phyloP scores from a whole-genome alignment of 768 basidiomycete species.

The Nidula microcarpa region DNA sequence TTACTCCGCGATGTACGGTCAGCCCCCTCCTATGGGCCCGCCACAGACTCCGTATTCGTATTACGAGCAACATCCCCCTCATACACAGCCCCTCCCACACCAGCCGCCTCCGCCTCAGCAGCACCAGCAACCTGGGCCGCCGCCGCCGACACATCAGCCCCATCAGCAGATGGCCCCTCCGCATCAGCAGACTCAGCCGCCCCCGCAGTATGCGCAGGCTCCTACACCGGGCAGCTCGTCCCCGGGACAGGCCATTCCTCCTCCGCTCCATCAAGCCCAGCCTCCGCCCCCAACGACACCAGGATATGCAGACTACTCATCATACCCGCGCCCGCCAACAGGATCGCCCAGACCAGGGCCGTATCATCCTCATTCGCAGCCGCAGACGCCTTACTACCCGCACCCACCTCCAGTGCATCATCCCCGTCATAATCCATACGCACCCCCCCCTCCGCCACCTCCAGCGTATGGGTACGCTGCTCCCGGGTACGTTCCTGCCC shows the following conservation, averaged over 20 bases:
- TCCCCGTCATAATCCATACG: conserved; percentile 1
- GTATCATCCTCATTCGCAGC: conserved; percentile 11
- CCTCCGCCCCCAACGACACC: conserved; percentile 1
- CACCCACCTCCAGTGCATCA: conserved; percentile 6
- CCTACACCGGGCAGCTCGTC: conserved; percentile 6
- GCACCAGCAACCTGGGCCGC: conserved; percentile 15
- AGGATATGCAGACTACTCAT: conserved; percentile 2
- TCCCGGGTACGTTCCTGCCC: neutral
- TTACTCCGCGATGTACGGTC: conserved; percentile 21
- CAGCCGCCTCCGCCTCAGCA: conserved; percentile 10
- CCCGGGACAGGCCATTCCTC: conserved; percentile 5
- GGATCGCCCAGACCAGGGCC: conserved; percentile 7
- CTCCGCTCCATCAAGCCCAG: conserved; percentile 6
- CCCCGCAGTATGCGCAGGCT: conserved; percentile 12
- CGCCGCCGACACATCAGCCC: conserved; percentile 3
- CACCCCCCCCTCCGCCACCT: conserved; percentile 4
- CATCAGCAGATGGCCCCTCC: neutral
- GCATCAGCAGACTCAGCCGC: conserved; percentile 6
- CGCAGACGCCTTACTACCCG: conserved; percentile 7
- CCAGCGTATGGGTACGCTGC: conserved; percentile 2
- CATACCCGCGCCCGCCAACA: conserved; percentile 4
- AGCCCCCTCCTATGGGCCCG: conserved; percentile 15
- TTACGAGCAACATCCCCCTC: conserved; percentile 15
- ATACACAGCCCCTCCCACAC: conserved; percentile 4
- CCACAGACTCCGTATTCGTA: conserved; percentile 11